Evolutionary conservation across 768 basidiomycete species (phyloP), one percentile per base, ranked within the genome.

Genomic region (Galerina sulciceps): DNA sequence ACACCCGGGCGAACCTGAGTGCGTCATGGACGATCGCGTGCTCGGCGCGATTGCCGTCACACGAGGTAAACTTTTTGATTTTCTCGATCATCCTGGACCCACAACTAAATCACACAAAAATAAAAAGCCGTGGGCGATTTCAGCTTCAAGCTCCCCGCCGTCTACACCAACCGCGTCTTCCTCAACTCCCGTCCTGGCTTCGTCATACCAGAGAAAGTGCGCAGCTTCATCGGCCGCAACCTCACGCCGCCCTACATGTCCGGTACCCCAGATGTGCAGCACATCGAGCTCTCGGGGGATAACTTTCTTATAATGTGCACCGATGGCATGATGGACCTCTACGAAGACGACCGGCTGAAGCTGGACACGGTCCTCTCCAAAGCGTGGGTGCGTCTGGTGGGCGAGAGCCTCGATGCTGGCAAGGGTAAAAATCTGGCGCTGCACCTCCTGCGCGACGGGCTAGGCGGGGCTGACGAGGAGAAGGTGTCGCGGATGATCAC

Each of bases 11-110:
- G 82, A 81, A 64, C 36, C 61, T 0, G 80, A 81, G 55, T 78
- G 75, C 47, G 65, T 85, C 6, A 49, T 77, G 37, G 69, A 76
- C 18, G 68, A 80, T 49, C 75, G 85, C 44, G 82, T 85, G 11
- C 73, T 85, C 6, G 84, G 85, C 20, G 78, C 80, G 1, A 79
- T 85, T 46, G 84, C 84, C 15, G 83, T 85, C 14, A 86, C 85
- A 43, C 72, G 85, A 71, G 82, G 85, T 79, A 60, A 47, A n/a
- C n/a, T n/a, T n/a, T 75, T 68, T 17, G 14, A 11, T 1, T 38
- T 20, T 2, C 35, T 26, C 35, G 40, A 34, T 18, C 26, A 22
- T 44, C 13, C 15, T 42, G 38, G n/a, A 26, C 11, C 14, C 20
- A 15, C 11, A 49, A 34, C 42, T 56, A 10, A 34, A 20, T 56